Conservation (phyloP, 371 early-diverging fungal species). For the Nosema muscidifuracis region DNA sequence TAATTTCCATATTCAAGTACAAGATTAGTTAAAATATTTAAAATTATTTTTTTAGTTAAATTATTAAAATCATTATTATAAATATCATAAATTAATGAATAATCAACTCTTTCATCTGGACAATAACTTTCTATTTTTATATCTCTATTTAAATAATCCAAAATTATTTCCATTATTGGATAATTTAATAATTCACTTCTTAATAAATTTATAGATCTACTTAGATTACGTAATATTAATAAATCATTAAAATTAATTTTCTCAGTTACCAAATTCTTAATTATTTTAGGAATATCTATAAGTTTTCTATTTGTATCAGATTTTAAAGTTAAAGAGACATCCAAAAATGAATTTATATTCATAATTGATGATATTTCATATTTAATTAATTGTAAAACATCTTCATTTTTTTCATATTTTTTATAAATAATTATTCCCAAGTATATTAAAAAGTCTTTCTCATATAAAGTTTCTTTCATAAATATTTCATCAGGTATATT, state of each 20-base stretch:
- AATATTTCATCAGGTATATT: not conserved
- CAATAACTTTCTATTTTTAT: not conserved
- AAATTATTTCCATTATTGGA: slow-evolving; percentile 25
- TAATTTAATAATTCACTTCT: slow-evolving; percentile 14
- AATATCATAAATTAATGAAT: not conserved
- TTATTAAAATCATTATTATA: not conserved
- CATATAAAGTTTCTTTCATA: not conserved
- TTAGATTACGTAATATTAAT: slow-evolving; percentile 17
- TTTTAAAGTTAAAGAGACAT: slow-evolving; percentile 4
- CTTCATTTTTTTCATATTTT: not conserved
- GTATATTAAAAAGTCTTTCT: slow-evolving; percentile 2
- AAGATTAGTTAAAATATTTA: slow-evolving; percentile 15
- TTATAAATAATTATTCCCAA: not conserved
- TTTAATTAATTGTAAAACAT: not conserved
- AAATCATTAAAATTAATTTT: not conserved
- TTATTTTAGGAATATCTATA: slow-evolving; percentile 10
- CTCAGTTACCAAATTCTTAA: slow-evolving; percentile 4
- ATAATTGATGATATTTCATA: not conserved
- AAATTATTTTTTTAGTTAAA: not conserved
- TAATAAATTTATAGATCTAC: slow-evolving; percentile 11
- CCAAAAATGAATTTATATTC: not conserved
- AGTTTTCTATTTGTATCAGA: slow-evolving; percentile 21
- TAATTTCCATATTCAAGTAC: slow-evolving; percentile 37
- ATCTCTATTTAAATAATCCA: not conserved
- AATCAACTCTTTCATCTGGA: not conserved